Evolutionary conservation across 345 rosid species (phyloP).

Genomic region (Eucalyptus cladocalyx): DNA sequence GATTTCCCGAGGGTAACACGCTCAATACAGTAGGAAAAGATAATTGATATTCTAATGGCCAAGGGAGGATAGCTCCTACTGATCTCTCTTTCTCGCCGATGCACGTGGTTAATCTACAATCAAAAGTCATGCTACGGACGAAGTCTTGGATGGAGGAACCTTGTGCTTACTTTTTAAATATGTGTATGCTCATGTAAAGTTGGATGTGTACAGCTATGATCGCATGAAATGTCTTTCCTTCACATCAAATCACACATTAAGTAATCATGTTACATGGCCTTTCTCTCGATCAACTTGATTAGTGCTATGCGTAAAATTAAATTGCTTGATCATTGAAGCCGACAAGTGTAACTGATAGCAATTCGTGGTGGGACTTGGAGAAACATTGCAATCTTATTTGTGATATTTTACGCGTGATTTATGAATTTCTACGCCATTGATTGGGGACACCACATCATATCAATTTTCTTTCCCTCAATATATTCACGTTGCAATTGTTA

Average conservation of each 20-base stretch:
- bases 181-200: background rate
- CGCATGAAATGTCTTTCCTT: background rate
- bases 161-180: background rate
- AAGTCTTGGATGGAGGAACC: background rate
- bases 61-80: background rate
- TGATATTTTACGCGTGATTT: background rate
- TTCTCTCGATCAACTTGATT: background rate
- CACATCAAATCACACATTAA: background rate
- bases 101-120: background rate
- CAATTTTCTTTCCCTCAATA: background rate
- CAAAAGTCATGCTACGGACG: background rate
- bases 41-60: background rate
- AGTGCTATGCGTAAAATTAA: background rate
- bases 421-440: background rate
- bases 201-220: background rate
- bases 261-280: background rate
- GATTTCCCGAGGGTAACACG: background rate
- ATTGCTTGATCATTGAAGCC: background rate
- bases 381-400: background rate
- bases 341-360: background rate
- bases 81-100: background rate
- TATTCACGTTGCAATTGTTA: background rate
- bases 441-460: background rate
- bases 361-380: accelerated
- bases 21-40: background rate